A percentile compares a stretch with the other conserved stretches of the same genome.
Conservation (phyloP, 176 grass and related monocot species). For the Cocos nucifera region DNA sequence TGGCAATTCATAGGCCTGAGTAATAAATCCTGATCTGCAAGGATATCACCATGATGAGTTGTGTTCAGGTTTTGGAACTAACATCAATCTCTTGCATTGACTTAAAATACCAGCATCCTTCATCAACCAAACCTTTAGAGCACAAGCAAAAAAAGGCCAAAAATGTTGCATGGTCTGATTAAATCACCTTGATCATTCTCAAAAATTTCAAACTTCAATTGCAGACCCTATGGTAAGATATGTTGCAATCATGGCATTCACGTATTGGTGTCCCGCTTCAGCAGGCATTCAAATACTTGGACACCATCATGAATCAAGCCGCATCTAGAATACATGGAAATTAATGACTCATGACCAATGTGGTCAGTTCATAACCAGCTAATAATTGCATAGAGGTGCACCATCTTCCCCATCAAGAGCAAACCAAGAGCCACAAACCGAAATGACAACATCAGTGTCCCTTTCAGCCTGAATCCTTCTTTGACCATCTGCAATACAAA, state of each 20-base stretch:
- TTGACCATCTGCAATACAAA: slow-evolving; percentile 42
- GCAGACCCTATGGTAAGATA: slow-evolving; percentile 65
- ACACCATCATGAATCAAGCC: slow-evolving; percentile 49
- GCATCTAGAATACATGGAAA: slow-evolving; percentile 72
- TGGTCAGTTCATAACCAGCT: slow-evolving; percentile 50
- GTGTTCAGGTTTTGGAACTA: slow-evolving; percentile 60
- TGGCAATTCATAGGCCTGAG: slow-evolving; percentile 54
- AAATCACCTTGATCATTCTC: slow-evolving; percentile 45
- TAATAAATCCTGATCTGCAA: slow-evolving; percentile 52
- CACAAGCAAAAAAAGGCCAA: slow-evolving; percentile 53
- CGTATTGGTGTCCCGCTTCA: slow-evolving; percentile 46
- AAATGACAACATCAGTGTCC: slow-evolving; percentile 41
- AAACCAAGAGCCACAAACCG: slow-evolving; percentile 56
- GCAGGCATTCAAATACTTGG: slow-evolving; percentile 39
- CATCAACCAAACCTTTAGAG: slow-evolving; percentile 57
- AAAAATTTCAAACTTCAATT: slow-evolving; percentile 44
- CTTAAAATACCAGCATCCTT: slow-evolving; percentile 53
- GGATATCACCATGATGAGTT: slow-evolving; percentile 77
- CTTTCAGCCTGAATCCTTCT: slow-evolving; percentile 53
- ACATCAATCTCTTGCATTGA: slow-evolving; percentile 55
- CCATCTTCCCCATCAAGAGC: slow-evolving; percentile 59
- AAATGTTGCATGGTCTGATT: slow-evolving; percentile 52
- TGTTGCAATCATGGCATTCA: slow-evolving; percentile 74
- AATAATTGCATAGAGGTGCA: slow-evolving; percentile 43
- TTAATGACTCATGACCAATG: slow-evolving; percentile 66